Conservation (phyloP, 441 rosid species). For the Mallotus repandus region DNA sequence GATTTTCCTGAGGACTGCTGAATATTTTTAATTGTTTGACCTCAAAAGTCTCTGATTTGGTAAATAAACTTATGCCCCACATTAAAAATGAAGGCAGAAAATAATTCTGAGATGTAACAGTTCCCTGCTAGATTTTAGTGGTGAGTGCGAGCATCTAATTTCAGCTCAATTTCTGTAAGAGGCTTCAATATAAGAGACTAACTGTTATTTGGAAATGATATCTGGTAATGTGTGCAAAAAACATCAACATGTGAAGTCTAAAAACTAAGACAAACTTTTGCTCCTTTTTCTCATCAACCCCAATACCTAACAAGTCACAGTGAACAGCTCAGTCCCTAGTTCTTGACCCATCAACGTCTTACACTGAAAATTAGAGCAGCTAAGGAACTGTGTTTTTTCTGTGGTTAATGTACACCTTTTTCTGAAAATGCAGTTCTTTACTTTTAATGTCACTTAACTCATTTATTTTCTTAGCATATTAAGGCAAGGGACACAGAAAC, state of each 20-base stretch:
- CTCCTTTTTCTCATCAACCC: constrained; percentile 32
- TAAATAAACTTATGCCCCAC: constrained; percentile 6
- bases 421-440: constrained; percentile 13
- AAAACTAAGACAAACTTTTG: constrained; percentile 25
- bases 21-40: constrained; percentile 15
- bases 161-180: background rate
- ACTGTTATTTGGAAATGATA: constrained; percentile 25
- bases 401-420: constrained; percentile 22
- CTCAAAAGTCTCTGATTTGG: constrained; percentile 13
- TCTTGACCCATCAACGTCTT: constrained; percentile 74
- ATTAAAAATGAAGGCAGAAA: too few species aligned
- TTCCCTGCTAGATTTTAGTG: too few species aligned
- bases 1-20: constrained; percentile 16
- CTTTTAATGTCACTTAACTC: constrained; percentile 23
- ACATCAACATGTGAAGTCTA: constrained; percentile 27
- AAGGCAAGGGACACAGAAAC: constrained; percentile 28
- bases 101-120: too few species aligned
- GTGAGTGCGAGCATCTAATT: background rate
- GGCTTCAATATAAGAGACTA: constrained; percentile 1
- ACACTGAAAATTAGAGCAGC: constrained; percentile 64
- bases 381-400: constrained; percentile 29
- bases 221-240: constrained; percentile 29
- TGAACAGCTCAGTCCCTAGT: constrained; percentile 30
- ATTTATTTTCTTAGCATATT: constrained; percentile 29
- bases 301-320: constrained; percentile 31